Evolutionary conservation across 345 rosid species (phyloP).

Genomic region (Aurinia saxatilis): DNA sequence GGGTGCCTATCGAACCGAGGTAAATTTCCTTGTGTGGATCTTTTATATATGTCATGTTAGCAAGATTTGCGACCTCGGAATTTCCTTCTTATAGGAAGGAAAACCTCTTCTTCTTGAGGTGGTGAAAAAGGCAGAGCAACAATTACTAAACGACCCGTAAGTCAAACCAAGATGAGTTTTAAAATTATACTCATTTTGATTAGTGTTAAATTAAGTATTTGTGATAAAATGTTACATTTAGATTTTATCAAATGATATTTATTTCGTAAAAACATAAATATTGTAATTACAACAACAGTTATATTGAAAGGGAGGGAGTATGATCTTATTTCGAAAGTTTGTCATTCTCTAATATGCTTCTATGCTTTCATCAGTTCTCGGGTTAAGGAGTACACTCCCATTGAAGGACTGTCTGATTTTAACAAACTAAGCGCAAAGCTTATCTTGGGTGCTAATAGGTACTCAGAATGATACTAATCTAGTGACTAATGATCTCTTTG

Average conservation of each 20-base stretch:
- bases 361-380: slow-evolving; percentile 42
- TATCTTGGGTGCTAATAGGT: slow-evolving; percentile 85
- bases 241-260: no score
- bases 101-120: slow-evolving; percentile 79
- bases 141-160: slow-evolving; percentile 67
- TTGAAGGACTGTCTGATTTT: slow-evolving; percentile 80
- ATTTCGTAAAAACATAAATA: background rate
- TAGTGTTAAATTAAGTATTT: no score
- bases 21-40: slow-evolving; percentile 2
- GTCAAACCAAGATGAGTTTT: slow-evolving; percentile 9
- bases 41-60: background rate
- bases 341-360: no score
- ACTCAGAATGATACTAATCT: background rate
- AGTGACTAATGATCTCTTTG: no score
- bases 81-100: slow-evolving; percentile 61
- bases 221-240: no score
- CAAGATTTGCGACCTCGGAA: background rate
- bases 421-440: slow-evolving; percentile 91
- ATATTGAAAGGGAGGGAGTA: no score
- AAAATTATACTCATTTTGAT: no score
- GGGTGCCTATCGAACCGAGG: slow-evolving; percentile 98
- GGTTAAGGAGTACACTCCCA: slow-evolving; percentile 93
- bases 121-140: slow-evolving; percentile 76
- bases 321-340: no score
- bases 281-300: no score